Evolutionary conservation across 352 stramenopile species (phyloP), one percentile per base, ranked within the genome.

Genomic region (Aphanomyces euteiches): DNA sequence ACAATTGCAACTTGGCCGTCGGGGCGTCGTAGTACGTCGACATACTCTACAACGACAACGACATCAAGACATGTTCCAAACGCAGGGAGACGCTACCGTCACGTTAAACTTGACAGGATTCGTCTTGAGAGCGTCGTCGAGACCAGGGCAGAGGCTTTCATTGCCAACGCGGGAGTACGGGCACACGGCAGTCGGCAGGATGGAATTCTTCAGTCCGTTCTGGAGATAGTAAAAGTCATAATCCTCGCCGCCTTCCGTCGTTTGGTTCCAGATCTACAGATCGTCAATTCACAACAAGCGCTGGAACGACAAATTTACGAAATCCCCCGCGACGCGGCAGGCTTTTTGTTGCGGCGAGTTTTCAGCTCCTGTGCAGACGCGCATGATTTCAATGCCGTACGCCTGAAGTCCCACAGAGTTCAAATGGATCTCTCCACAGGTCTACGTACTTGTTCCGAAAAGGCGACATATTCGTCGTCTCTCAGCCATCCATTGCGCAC

Each of bases 21-120:
- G 90, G 89, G 60, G 89, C 83, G 1, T 93, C 83, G 69, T 91
- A 93, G 72, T 88, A 89, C 21, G 83, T 92, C 5, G 83, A 77
- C 80, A 92, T 90, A 50, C 72, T 85, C 83, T 92, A 79, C 17
- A 83, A 43, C 37, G 61, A 47, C 21, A 47, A 58, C 73, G 78
- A 47, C 21, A 64, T 13, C 67, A 34, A 8, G 17, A 17, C 45
- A 64, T 19, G 1, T 47, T 28, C 28, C 45, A 15, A 28, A 1
- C 36, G 13, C 17, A 28, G 13, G 10, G 53, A 28, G 17, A 28
- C 50, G 7, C 36, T 66, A 76, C 82, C 73, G 77, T 84, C 40
- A 91, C 74, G 10, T 81, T 53, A 56, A 93, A 90, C 72, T 89
- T 85, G 41, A 90, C 73, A 19, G 84, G 84, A 70, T 90, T 92